These are phyloP conservation scores for Fusarium equiseti DNA, from an alignment of 2,329 filamentous ascomycete species.

Conservation along the genomic window DNA sequence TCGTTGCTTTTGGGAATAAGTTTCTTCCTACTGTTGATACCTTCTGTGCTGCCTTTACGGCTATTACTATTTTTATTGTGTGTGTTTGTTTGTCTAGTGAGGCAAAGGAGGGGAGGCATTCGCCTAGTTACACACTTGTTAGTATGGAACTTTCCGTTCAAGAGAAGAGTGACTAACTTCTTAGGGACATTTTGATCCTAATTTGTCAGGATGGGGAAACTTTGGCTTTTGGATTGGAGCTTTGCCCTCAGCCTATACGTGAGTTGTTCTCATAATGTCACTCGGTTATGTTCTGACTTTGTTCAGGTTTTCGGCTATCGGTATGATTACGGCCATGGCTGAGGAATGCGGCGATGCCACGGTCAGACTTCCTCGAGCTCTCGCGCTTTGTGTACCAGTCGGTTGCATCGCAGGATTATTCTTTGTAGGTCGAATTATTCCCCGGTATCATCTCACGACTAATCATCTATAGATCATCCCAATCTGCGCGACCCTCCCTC, in stretches of 20 bases:
- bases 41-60: constrained; percentile 77
- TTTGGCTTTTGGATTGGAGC: constrained; percentile 68
- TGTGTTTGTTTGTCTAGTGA: constrained; percentile 66
- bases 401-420: constrained; percentile 71
- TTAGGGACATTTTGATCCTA: constrained; percentile 76
- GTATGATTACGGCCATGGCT: constrained; percentile 66
- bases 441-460: fast-evolving
- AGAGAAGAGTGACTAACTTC: not conserved
- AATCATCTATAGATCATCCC: constrained; percentile 35
- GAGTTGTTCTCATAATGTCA: not conserved
- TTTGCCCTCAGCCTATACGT: constrained; percentile 58
- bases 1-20: constrained; percentile 72
- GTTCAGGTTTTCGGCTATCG: constrained; percentile 58
- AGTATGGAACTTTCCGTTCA: not conserved
- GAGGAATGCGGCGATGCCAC: constrained; percentile 71
- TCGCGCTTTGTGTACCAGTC: constrained; percentile 74
- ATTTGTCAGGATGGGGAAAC: constrained; percentile 74
- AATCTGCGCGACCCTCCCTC: constrained; percentile 73
- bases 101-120: constrained; percentile 69
- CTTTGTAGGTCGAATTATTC: constrained; percentile 63
- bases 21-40: constrained; percentile 76
- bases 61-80: constrained; percentile 76
- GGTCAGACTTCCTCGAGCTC: constrained; percentile 72
- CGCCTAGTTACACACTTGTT: constrained; percentile 54
- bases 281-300: not conserved